Evolutionary conservation across 2,329 filamentous ascomycete genomes (phyloP), one percentile per base, ranked within the genome.

Genomic region (Neofusicoccum sp.): DNA sequence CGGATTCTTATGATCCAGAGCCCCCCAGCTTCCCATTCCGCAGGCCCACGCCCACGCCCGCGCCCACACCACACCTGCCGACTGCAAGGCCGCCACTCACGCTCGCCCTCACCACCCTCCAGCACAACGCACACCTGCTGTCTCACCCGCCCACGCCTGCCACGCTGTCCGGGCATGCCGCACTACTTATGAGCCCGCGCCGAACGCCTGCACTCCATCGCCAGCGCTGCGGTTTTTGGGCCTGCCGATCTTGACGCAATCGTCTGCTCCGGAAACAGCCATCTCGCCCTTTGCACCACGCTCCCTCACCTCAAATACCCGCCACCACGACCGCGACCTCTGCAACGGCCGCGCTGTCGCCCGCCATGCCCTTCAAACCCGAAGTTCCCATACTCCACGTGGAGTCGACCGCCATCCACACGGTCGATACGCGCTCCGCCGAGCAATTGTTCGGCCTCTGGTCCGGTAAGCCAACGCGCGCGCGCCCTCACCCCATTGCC

Each of bases 391-490:
- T 98, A 76, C 84, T 98, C 74, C 93, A 92, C 66, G 91, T 98
- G 77, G 93, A 97, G 81, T 89, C 92, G 67, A 91, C 89, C 75
- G 90, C 94, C 70, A 93, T 99, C 76, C 91, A 95, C 83, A 92
- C 96, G 77, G 92, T 98, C 73, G 93, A 98, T 79, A 97, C 94
- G 1, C 86, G 89, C 69, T 96, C 96, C 77, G 89, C 92, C 33
- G 92, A 96, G 79, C 96, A 93, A 74, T 87, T 98, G 58, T 96
- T 95, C 80, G 93, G 91, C 82, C 96, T 98, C 87, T 97, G 93
- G 93, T 94, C 92, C 77, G 92, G 93, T 96, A 80, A 85, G 91
- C 58, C 43, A 45, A 64, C 61, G 39, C 34, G 63, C 61, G 39
- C 34, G 63, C 52, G 29, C 16, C 47, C 61, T 37, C 61, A 34